A percentile compares a stretch with the other conserved stretches of the same genome.
Evolutionary conservation across 2,329 filamentous ascomycete species (phyloP).

Genomic region (Fusarium fracticaudum): DNA sequence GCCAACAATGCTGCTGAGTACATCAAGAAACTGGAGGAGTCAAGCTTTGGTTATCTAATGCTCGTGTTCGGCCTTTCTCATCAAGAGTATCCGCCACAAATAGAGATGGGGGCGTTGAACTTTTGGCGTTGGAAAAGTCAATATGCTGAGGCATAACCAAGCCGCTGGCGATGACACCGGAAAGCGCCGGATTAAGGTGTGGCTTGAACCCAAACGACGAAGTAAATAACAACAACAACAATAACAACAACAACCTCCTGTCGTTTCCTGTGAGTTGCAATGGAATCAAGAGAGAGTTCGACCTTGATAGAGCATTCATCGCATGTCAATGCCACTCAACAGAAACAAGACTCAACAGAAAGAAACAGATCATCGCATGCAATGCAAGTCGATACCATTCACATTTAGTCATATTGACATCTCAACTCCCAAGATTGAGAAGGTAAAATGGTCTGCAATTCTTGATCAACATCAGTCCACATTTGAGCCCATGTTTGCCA

Average conservation of each 20-base stretch:
- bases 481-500: neutral
- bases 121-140: neutral
- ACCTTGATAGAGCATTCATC: neutral
- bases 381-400: neutral
- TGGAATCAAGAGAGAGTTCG: neutral
- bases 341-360: too few species aligned
- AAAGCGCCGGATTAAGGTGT: neutral
- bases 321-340: neutral
- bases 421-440: accelerated
- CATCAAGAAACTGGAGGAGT: neutral
- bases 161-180: neutral
- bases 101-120: neutral
- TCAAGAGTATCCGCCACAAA: neutral
- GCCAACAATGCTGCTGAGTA: neutral
- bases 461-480: too few species aligned
- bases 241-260: neutral
- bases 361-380: neutral
- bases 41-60: neutral
- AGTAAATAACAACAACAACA: neutral
- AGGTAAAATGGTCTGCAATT: accelerated
- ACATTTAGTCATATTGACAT: neutral
- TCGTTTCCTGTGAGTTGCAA: accelerated
- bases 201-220: neutral
- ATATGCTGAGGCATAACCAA: neutral
- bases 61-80: neutral